phyloP scores from a whole-genome alignment of 2,329 filamentous ascomycete genomes.

The Rutstroemia sp. region DNA sequence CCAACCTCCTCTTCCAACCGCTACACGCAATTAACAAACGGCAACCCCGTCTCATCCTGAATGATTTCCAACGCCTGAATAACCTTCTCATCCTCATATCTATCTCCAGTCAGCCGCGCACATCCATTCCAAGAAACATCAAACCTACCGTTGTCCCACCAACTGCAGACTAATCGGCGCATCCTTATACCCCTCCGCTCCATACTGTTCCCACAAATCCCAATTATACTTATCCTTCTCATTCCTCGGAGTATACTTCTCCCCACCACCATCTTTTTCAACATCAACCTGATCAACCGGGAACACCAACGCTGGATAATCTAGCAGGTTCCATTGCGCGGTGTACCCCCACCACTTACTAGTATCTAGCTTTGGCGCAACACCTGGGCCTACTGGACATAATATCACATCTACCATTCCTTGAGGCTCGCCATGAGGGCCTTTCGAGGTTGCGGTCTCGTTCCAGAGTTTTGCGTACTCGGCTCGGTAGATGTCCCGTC shows the following conservation, averaged over 20 bases:
- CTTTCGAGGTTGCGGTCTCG: slow-evolving; percentile 27
- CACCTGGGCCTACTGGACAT: slow-evolving; percentile 49
- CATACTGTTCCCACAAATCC: slow-evolving; percentile 31
- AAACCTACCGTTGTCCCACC: slow-evolving; percentile 28
- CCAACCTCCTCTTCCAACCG: no score
- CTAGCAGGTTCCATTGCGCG: slow-evolving; percentile 59
- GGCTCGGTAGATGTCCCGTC: slow-evolving; percentile 32
- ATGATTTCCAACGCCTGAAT: slow-evolving; percentile 30
- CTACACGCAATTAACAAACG: slow-evolving; percentile 22
- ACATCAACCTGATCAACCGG: slow-evolving; percentile 39
- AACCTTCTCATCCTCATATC: slow-evolving; percentile 34
- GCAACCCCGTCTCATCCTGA: slow-evolving; percentile 28
- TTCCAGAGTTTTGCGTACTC: slow-evolving; percentile 23
- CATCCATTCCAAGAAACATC: not conserved
- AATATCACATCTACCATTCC: slow-evolving; percentile 52
- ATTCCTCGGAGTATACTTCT: slow-evolving; percentile 29
- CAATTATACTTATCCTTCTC: slow-evolving; percentile 28
- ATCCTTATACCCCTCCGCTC: slow-evolving; percentile 32
- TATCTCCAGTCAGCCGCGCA: slow-evolving; percentile 9
- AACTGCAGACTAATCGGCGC: slow-evolving; percentile 37
- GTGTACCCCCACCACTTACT: slow-evolving; percentile 59
- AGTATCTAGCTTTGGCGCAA: slow-evolving; percentile 42
- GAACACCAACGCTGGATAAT: slow-evolving; percentile 57
- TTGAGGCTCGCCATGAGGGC: slow-evolving; percentile 18
- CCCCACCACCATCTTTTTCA: slow-evolving; percentile 21